Evolutionary conservation across 148 eudicot species (phyloP).

Genomic region (Vaccinium macrocarpon): DNA sequence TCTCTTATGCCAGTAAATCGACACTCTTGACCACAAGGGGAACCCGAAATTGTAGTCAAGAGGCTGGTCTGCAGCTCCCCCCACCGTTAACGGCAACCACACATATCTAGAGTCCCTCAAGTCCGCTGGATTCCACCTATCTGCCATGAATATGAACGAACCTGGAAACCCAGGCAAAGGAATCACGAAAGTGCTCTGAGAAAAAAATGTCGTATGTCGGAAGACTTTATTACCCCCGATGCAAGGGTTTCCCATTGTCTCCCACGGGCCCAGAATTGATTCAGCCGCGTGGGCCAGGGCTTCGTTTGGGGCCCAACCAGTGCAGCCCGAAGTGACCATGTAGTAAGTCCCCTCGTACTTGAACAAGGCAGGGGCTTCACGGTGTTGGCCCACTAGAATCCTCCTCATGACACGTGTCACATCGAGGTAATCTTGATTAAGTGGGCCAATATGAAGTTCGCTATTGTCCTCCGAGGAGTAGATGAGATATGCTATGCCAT

Average conservation of each 20-base stretch:
- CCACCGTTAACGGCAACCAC: constrained; percentile 78
- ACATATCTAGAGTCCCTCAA: constrained; percentile 91
- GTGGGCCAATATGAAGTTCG: constrained; percentile 91
- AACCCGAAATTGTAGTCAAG: constrained; percentile 83
- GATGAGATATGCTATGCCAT: constrained; percentile 70
- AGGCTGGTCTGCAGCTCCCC: constrained; percentile 80
- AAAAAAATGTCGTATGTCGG: constrained; percentile 70
- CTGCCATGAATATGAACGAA: constrained; percentile 81
- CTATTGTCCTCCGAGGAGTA: constrained; percentile 90
- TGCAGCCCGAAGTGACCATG: constrained; percentile 96
- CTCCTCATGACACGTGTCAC: constrained; percentile 52
- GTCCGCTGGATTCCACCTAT: constrained; percentile 93
- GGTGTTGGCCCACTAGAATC: constrained; percentile 68
- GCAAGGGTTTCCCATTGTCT: constrained; percentile 84
- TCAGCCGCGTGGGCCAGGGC: constrained; percentile 83
- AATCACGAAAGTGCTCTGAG: constrained; percentile 87
- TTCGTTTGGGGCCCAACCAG: constrained; percentile 96
- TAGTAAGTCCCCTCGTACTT: constrained; percentile 82
- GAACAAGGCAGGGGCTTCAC: constrained; percentile 94
- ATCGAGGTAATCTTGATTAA: constrained; percentile 69
- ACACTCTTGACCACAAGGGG: constrained; percentile 90
- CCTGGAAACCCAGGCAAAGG: constrained; percentile 71
- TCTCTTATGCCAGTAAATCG: constrained; percentile 85
- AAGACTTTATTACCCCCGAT: constrained; percentile 72
- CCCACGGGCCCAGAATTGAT: constrained; percentile 88